These are phyloP conservation scores for Hypsizygus ulmarius DNA, from an alignment of 1,284 basidiomycete species.

Conservation along the genomic window DNA sequence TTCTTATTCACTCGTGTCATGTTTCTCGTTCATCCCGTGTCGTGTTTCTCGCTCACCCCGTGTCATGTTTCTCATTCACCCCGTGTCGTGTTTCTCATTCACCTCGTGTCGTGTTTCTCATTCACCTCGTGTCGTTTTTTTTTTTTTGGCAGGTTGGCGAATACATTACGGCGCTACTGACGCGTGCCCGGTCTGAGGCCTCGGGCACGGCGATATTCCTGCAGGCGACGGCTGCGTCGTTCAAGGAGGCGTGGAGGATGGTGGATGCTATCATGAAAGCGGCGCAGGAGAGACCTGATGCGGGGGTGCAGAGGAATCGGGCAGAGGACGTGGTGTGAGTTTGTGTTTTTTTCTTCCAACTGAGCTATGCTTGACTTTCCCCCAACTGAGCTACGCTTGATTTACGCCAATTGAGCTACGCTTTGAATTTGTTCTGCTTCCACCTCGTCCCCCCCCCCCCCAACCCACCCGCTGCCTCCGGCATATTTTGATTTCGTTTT, in stretches of 20 bases:
- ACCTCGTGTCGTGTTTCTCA: background rate
- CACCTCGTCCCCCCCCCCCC: too few relatives aligned
- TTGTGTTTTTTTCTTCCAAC: background rate
- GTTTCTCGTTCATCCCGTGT: too few relatives aligned
- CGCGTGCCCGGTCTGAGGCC: slow-evolving; percentile 64
- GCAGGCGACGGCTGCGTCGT: slow-evolving; percentile 85
- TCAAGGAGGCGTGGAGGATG: slow-evolving; percentile 84
- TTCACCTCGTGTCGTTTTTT: background rate
- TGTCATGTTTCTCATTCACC: too few relatives aligned
- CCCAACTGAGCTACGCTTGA: too few relatives aligned
- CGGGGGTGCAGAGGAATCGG: slow-evolving; percentile 36
- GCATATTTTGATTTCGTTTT: too few relatives aligned
- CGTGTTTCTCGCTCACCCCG: too few relatives aligned
- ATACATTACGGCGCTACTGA: slow-evolving; percentile 80
- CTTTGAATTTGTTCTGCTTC: slow-evolving; percentile 9
- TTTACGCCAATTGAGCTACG: background rate
- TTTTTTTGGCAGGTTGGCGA: slow-evolving; percentile 65
- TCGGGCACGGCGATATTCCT: slow-evolving; percentile 76
- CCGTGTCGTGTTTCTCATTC: slow-evolving; percentile 1
- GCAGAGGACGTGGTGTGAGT: slow-evolving; percentile 82
- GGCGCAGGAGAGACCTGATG: slow-evolving; percentile 32
- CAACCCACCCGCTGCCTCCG: too few relatives aligned
- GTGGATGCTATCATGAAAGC: slow-evolving; percentile 73
- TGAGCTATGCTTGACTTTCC: too few relatives aligned
- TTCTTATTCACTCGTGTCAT: too few relatives aligned